Base-by-base conservation (phyloP, 75 land plant genomes). In the Cunninghamia lanceolata region DNA sequence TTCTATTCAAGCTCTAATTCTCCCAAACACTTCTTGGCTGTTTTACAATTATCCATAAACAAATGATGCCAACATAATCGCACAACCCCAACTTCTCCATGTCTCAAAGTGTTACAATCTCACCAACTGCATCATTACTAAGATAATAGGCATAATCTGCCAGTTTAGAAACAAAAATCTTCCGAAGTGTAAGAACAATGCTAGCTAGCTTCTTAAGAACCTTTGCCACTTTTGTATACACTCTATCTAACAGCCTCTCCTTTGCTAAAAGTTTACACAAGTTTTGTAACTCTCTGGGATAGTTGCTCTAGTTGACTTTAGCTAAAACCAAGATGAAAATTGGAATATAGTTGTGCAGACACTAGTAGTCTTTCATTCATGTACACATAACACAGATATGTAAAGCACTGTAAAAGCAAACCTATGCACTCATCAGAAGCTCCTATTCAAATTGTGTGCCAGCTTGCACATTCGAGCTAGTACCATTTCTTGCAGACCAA, bases 401-500 rank as follows among this genome's bases (percentile, higher is more conserved):
- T 63, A 86, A 95, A 96, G 14, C 92, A 88, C 13, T 82, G 52
- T n/a, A 94, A 83, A 15, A 94, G 63, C 53, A 86, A 84, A 16
- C 76, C 50, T 34, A 94, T 82, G 86, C 92, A 89, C 4, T 15
- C 43, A 4, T 93, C 95, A 70, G 98, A 93, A 11, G 96, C 94
- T 52, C 94, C 96, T 83, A 96, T 84, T 7, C 92, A 89, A 66
- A 96, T 85, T 5, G 94, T 86, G 68, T 89, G 88, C 80, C 96
- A 91, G 86, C 90, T 89, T 52, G 88, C 87, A 9, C 98, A 86
- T 85, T 96, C 97, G 86, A 95, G 88, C 30, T 73, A 34, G 47
- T 87, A 88, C 98, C 96, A 95, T 45, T 95, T 88, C 86, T 88
- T 87, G 91, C 96, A 95, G 42, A 95, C 96, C 86, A 95, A 90